phyloP scores from a whole-genome alignment of 2,329 filamentous ascomycete genomes.

The Aspergillus sp. region DNA sequence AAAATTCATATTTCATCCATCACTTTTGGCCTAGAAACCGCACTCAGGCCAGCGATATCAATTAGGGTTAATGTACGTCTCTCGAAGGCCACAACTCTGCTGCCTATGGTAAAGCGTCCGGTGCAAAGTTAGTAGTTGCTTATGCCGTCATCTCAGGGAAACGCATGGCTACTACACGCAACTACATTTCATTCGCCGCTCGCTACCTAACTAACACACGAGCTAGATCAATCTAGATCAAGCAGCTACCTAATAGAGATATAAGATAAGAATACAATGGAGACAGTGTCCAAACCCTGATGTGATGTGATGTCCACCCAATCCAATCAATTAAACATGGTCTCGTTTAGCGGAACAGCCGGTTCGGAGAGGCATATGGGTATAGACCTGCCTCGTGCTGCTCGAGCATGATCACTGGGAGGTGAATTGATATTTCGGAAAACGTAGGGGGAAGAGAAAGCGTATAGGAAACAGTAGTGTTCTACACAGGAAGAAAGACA shows the following conservation, averaged over 20 bases:
- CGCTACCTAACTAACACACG: slow-evolving; percentile 7
- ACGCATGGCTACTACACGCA: background rate
- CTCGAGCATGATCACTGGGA: slow-evolving; percentile 32
- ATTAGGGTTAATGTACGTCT: background rate
- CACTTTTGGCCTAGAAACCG: too few relatives aligned
- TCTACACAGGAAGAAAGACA: slow-evolving; percentile 19
- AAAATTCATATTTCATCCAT: too few relatives aligned
- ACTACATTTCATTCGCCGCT: slow-evolving; percentile 1
- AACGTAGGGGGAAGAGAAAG: slow-evolving; percentile 12
- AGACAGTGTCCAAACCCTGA: slow-evolving; percentile 31
- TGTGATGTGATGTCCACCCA: slow-evolving; percentile 21
- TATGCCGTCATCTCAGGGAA: too few relatives aligned
- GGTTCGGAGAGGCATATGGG: slow-evolving; percentile 11
- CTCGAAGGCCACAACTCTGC: too few relatives aligned
- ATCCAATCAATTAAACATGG: slow-evolving; percentile 26
- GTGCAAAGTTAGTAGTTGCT: too few relatives aligned
- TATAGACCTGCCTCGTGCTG: slow-evolving; percentile 8
- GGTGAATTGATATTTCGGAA: slow-evolving; percentile 21
- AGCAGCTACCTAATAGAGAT: slow-evolving; percentile 23
- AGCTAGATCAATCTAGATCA: slow-evolving; percentile 8
- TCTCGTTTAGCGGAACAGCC: slow-evolving; percentile 23
- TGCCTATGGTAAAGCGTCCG: too few relatives aligned
- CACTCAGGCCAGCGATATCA: background rate
- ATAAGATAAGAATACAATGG: slow-evolving; percentile 35
- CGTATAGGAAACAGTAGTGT: slow-evolving; percentile 13